Evolutionary conservation across 2,329 filamentous ascomycete genomes (phyloP), one percentile per base, ranked within the genome.

Genomic region (Seiridium unicorne): DNA sequence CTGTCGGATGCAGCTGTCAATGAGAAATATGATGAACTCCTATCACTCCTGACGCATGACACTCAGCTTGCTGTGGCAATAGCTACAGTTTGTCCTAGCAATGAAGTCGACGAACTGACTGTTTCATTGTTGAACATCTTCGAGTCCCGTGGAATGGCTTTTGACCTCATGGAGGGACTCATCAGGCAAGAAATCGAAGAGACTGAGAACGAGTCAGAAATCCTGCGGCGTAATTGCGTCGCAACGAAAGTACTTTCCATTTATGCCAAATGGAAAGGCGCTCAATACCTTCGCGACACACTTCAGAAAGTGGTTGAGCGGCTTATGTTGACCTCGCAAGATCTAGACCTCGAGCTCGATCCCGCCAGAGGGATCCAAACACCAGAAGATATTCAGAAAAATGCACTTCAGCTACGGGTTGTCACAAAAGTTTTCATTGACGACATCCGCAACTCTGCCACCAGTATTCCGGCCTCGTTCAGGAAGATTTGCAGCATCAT

Each of bases 171-270:
- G 11, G 87, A 89, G 66, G 85, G 84, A 4, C 76, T 90, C 11
- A 88, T 90, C 62, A 86, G 88, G 65, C 86, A 89, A 66, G 88
- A 90, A 67, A 83, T 90, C 51, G 84, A 88, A 62, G 86, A 88
- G 56, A 89, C 87, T 5, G 88, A 90, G 69, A 89, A 87, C 58
- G 88, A 90, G 68, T 82, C 87, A 1, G 88, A 90, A 66, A 79
- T 90, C 31, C 73, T 90, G 9, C 81, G 88, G n/a, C 79, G 87
- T 55, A 88, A 88, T 38, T 89, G 86, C 64, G 87, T 90, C 1
- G 85, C 86, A n/a, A 90, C 88, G 1, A 90, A 90, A 69, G 88
- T 90, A 82, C 78, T 90, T 2, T 89, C 88, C 0, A 81, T 89
- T 6, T 90, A 89, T 66, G 87, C 87, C 4, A 90, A 88, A 68